Evolutionary conservation across 2,329 filamentous ascomycete genomes (phyloP).

Genomic region (Hirsutella thompsonii): DNA sequence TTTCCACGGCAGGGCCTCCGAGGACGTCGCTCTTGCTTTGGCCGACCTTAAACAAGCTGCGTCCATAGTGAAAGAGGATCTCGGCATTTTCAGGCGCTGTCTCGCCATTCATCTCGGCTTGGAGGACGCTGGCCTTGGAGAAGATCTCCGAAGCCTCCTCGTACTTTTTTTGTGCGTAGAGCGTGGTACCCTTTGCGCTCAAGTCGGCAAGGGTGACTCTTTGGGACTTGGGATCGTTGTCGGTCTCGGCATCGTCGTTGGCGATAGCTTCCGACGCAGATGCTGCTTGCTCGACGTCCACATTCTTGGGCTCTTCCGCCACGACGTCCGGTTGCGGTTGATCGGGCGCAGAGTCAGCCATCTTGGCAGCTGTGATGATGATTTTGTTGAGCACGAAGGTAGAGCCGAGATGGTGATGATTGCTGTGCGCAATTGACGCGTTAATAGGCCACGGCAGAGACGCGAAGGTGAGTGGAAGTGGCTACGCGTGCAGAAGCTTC

Average conservation of each 20-base stretch:
- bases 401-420: too few relatives aligned
- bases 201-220: constrained; percentile 64
- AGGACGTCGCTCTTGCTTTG: constrained; percentile 91
- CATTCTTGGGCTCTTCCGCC: neutral
- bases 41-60: constrained; percentile 85
- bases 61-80: constrained; percentile 86
- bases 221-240: constrained; percentile 34
- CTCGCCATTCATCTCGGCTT: constrained; percentile 86
- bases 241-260: constrained; percentile 10
- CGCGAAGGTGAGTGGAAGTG: too few relatives aligned
- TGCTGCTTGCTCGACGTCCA: neutral
- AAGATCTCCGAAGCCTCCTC: constrained; percentile 76
- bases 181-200: constrained; percentile 64
- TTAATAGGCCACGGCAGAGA: too few relatives aligned
- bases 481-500: too few relatives aligned
- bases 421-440: too few relatives aligned
- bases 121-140: constrained; percentile 77
- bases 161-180: constrained; percentile 85
- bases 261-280: neutral
- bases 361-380: neutral
- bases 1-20: constrained; percentile 59
- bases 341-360: neutral
- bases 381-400: neutral
- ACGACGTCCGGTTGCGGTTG: neutral
- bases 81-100: constrained; percentile 85